phyloP scores from a whole-genome alignment of 306 rosid genomes.

The Vigna nakashimae region DNA sequence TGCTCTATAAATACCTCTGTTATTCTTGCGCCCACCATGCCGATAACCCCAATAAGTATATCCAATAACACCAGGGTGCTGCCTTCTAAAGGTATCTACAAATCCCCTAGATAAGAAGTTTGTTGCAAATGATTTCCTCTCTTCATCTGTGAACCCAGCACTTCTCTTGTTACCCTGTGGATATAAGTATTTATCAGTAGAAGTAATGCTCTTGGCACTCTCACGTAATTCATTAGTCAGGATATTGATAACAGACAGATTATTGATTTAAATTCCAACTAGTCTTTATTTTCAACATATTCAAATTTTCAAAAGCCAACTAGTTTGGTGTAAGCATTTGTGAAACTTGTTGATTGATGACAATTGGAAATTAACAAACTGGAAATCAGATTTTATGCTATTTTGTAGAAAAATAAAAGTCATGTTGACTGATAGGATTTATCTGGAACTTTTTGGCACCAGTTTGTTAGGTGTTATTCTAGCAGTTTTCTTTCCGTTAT shows the following conservation, averaged over 20 bases:
- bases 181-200: conserved; percentile 33
- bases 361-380: too few relatives aligned
- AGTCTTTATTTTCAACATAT: background rate
- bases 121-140: conserved; percentile 77
- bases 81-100: conserved; percentile 87
- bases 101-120: conserved; percentile 84
- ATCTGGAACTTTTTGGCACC: too few relatives aligned
- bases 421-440: too few relatives aligned
- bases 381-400: too few relatives aligned
- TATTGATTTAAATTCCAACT: conserved; percentile 15
- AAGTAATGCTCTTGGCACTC: background rate
- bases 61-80: conserved; percentile 88
- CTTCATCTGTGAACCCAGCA: conserved; percentile 95
- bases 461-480: too few relatives aligned
- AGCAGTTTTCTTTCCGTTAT: too few relatives aligned
- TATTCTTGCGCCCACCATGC: conserved; percentile 81
- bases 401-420: too few relatives aligned
- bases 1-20: conserved; percentile 65
- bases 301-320: conserved; percentile 23
- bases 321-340: background rate
- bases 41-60: conserved; percentile 97
- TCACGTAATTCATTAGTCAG: conserved; percentile 11
- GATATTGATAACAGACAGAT: conserved; percentile 12
- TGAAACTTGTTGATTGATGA: background rate
- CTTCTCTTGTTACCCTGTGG: conserved; percentile 87